Evolutionary conservation across 2,329 filamentous ascomycete species (phyloP), one percentile per base, ranked within the genome.

Genomic region (Aspergillus proliferans): DNA sequence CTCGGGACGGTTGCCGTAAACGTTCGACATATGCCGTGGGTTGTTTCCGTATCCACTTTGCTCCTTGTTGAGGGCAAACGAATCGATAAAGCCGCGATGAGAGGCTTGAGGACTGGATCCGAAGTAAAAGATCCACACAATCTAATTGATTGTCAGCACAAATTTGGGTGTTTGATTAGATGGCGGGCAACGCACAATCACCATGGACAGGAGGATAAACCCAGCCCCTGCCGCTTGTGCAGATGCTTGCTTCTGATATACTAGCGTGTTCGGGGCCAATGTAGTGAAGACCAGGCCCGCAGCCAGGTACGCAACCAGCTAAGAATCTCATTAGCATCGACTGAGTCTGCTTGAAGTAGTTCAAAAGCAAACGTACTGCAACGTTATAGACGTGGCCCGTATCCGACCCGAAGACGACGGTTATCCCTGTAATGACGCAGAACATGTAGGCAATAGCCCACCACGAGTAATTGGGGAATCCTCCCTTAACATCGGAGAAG

Each of bases 111-210:
- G 90, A 15, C 90, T 86, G 2, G 92, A 95, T 62, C 93, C 93
- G 64, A 96, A 98, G 77, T 97, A 97, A 73, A 97, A 95, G 59
- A 96, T 95, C 93, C 93, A 98, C 51, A 97, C 82, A 60, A 95
- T 88, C 91, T 96, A 60, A 18, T n/a, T 36, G 33, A 7, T 33
- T 15, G 18, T 56, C 30, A 58, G 56, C 43, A n/a, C 9, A 12
- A 6, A n/a, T 12, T 6, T n/a, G 24, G 6, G 15, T 8, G 18
- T 1, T 1, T 51, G 38, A 24, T 22, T 15, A 3, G 8, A 18
- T 9, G 3, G 49, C 18, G 30, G 6, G 24, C 10, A 24, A 76
- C 88, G 64, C 81, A 96, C 91, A 59, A 87, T 83, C 48, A 96
- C 84, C 82, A 97, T 96, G 50, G 90, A 92, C 43, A 97, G 77